Base-by-base conservation (phyloP, 805 yeast species). In the Cyberlindnera petersonii region DNA sequence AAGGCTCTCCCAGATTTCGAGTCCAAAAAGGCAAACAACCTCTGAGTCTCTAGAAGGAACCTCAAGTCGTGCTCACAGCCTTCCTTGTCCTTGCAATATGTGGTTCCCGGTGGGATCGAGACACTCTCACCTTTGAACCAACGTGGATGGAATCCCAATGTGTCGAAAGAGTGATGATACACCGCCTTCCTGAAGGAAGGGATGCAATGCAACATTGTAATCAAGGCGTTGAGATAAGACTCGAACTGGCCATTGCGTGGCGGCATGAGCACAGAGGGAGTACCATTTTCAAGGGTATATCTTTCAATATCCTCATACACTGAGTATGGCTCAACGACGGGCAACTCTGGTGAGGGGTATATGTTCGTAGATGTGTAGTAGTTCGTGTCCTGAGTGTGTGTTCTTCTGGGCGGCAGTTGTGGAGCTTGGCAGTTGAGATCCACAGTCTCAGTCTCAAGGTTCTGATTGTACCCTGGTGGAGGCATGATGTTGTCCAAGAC, bases 171-270 rank as follows among this genome's bases (percentile, higher is more conserved):
- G 26, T 58, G 62, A 2, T 49, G 44, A 35, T 64, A 50, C 2
- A 71, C 43, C 0, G 52, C 38, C 27, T 57, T 56, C 13, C 62
- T 56, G 24, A 72, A 60, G 5, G 40, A 39, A 1, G 68, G 60
- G 8, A 68, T 53, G 32, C 64, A 60, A n/a, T 65, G 60, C 6
- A 72, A 46, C 6, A 68, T 58, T 51, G 60, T 60, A 21, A 72
- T 42, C 14, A 72, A 29, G 1, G 76, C 68, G 4, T 69, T 68
- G 48, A 70, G 53, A 43, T 66, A 64, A 16, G 66, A 63, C 43
- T 68, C 74, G 27, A 62, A 48, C 5, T 54, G 41, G 3, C 58
- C 65, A 8, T 55, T 44, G 18, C 52, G 48, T 7, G 50, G 44
- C 1, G 74, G 72, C 33, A 69, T 47, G 13, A 69, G 39, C 3